Base-by-base conservation (phyloP, 2,329 filamentous ascomycete species). In the Peltaster fructicola region DNA sequence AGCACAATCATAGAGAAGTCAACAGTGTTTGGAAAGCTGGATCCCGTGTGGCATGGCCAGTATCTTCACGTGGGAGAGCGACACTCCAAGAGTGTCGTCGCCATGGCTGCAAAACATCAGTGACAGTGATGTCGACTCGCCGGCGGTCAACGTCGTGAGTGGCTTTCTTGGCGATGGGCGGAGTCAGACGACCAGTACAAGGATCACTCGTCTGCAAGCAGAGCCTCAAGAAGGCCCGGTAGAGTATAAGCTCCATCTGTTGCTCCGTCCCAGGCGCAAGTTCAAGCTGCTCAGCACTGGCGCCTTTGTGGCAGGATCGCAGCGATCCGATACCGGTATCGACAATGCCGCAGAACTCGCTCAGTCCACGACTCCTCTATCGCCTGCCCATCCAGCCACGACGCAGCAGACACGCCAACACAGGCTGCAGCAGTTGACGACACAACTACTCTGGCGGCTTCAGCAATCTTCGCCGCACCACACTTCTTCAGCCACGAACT, bases 381-480 rank as follows among this genome's bases (percentile, higher is more conserved):
- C n/a, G n/a, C n/a, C n/a, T n/a, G n/a, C n/a, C n/a, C n/a, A n/a
- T n/a, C n/a, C 48, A 29, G 42, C 50, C 33, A 57, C 65, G 6
- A 69, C 70, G 1, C 69, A 55, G 22, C 73, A 84, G 41, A 73
- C 72, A 14, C 72, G 81, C 13, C 81, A 92, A 48, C 71, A 82
- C 38, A 68, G 88, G 22, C 61, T 95, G 9, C 75, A 92, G 44
- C 81, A 93, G 42, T 56, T 98, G 33, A 98, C 85, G 0, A 98
- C 88, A 1, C 88, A 98, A 50, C 61, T 98, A 13, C 57, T 98
- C 5, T 98, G 88, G 88, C 68, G 88, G 23, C 53, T 98, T 29
- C 84, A 95, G 46, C 88, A 98, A 48, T 93, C 85, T 2, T 91
- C 80, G 6, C 80, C 82, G 1, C 80, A 90, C 47, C 84, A 93